Percentiles rank a stretch among this genome's conserved stretches.
Evolutionary conservation across 164 flowering plant species (phyloP).

Genomic region (Litsea cubeba): DNA sequence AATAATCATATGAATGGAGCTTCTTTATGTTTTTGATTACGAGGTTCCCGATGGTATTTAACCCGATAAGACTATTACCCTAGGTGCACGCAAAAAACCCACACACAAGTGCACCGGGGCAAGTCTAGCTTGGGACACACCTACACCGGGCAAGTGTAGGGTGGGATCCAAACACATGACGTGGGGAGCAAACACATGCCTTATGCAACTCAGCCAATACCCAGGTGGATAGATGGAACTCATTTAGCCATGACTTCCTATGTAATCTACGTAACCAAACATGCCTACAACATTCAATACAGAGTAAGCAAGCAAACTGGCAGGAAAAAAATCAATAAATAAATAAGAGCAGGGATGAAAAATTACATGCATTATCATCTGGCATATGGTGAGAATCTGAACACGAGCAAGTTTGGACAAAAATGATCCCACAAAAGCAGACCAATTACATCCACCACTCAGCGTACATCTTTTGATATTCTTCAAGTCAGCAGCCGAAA

Average conservation of each 20-base stretch:
- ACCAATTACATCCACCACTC: neutral
- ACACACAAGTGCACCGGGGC: no score
- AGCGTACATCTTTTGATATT: neutral
- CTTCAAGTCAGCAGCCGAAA: neutral
- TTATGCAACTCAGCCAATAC: neutral
- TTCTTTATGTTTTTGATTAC: no score
- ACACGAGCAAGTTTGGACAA: slow-evolving; percentile 1
- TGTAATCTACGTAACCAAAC: neutral
- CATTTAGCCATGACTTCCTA: neutral
- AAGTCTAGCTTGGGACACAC: no score
- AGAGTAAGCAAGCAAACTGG: neutral
- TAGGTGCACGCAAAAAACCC: no score
- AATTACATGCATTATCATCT: neutral
- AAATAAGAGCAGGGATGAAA: neutral
- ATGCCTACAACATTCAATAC: neutral
- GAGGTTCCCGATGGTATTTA: no score
- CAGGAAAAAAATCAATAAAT: no score
- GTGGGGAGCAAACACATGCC: no score
- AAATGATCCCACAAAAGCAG: neutral
- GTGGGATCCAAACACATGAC: no score
- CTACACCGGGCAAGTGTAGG: no score
- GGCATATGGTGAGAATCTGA: slow-evolving; percentile 3
- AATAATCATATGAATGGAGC: no score
- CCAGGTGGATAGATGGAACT: neutral
- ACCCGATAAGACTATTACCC: no score